Conservation (phyloP, 495 filamentous ascomycete species). For the Penicillium angulare region DNA sequence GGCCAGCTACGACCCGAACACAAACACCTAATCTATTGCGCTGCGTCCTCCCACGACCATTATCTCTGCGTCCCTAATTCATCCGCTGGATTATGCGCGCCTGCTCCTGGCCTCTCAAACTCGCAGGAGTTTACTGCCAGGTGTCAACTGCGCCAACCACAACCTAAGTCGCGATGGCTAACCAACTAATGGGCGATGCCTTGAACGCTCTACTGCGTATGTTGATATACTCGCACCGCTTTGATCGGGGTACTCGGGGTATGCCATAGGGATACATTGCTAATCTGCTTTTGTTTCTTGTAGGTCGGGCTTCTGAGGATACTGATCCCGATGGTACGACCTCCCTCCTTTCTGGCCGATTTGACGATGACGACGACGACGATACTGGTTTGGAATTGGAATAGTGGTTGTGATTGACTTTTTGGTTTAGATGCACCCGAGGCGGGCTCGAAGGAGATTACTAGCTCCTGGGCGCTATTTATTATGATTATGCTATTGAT, state of each 20-base stretch:
- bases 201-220: constrained; percentile 41
- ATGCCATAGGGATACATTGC: not conserved
- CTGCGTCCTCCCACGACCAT: constrained; percentile 2
- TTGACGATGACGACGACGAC: too few relatives aligned
- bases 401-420: constrained; percentile 21
- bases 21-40: too few relatives aligned
- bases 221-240: constrained; percentile 13
- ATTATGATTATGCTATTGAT: constrained; percentile 93
- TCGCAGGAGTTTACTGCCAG: constrained; percentile 33
- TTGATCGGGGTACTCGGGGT: not conserved
- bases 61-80: constrained; percentile 4
- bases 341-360: constrained; percentile 5
- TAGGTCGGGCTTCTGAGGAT: constrained; percentile 40
- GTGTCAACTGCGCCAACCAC: constrained; percentile 28
- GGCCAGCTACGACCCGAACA: constrained; percentile 1
- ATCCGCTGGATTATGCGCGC: constrained; percentile 36
- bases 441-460: constrained; percentile 80
- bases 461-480: constrained; percentile 93
- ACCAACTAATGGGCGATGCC: constrained; percentile 37
- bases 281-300: constrained; percentile 16
- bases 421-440: constrained; percentile 50
- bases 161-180: constrained; percentile 33
- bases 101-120: constrained; percentile 23
- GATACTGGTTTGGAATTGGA: too few relatives aligned
- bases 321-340: constrained; percentile 53